Evolutionary conservation across 1,284 basidiomycete species (phyloP), one percentile per base, ranked within the genome.

Genomic region (Melampsora americana): DNA sequence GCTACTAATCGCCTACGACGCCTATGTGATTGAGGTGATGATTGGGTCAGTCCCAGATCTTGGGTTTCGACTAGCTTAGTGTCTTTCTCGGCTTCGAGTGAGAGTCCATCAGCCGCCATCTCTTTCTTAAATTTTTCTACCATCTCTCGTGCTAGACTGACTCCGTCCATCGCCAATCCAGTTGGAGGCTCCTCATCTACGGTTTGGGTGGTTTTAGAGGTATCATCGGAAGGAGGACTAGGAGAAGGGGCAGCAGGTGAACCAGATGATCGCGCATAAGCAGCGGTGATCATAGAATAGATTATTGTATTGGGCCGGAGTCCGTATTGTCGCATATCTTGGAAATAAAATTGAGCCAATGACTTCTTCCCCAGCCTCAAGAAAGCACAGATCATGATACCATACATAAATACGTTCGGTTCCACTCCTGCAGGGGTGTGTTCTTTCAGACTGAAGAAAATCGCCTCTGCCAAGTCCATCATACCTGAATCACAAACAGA

Each of bases 381-480:
- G 81, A 90, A 90, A 0, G 90, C 92, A 23, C 88, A 86, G 84
- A 98, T 90, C 79, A 98, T 84, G 81, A 93, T 90, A n/a, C 92
- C 93, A 78, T 92, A 87, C 66, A 90, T 85, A 80, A 89, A 90
- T 26, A 83, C 80, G 74, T 84, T 83, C 1, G 85, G 82, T 48
- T 69, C 23, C 20, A 50, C 64, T n/a, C 44, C 46, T 61, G 39
- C 48, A 16, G 39, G n/a, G 16, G 53, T 62, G 23, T 32, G 62
- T 50, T 69, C 70, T 35, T 69, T 72, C 26, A 76, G 88, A 81
- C 62, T 84, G 80, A 32, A 87, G 77, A 91, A 90, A 23, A 96
- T 85, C 16, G 89, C 85, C 74, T 86, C 83, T 3, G 93, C 93
- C 1, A 88, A 82, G 32, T 85, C 84, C 86, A 95, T 88, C 66